Evolutionary conservation across 495 filamentous ascomycete genomes (phyloP), one percentile per base, ranked within the genome.

Genomic region (Collariella sp.): DNA sequence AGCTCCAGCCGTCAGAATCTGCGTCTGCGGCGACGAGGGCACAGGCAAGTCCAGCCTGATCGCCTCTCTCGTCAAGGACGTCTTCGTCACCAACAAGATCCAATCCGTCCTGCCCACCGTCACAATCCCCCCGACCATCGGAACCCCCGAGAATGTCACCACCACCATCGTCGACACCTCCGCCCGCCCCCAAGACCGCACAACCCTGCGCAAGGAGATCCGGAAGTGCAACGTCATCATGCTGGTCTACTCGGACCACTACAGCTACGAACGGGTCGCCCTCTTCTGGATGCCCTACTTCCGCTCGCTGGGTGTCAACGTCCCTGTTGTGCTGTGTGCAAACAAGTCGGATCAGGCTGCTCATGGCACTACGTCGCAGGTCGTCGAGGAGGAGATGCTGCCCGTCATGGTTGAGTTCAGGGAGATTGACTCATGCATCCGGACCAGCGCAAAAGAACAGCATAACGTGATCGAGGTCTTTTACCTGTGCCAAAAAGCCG

Each of bases 341-440:
- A 97, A 96, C 75, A 98, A 98, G 70, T 86, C 89, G 18, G 93
- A 98, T 62, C 78, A 96, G 34, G 79, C 80, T 7, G 76, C 77
- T 16, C 59, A 63, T 22, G 76, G 76, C 20, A 83, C 73, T 48
- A 88, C 86, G 46, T 74, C 86, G 1, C 86, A 94, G 65, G 86
- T 96, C 12, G 79, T 95, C 11, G 86, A 91, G 62, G 91, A 96
- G 64, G 93, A 98, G 73, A 98, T 98, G 94, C 74, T 98, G 46
- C 94, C 93, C 3, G 83, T 97, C 59, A 97, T 98, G 93, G 82
- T 86, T 40, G 93, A 98, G 69, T 98, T 97, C 76, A 93, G 96
- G 67, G 93, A 98, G 70, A 96, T 98, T 44, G 93, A 98, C 62
- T 94, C 90, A 1, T 96, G 93, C 68, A 96, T 98, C 66, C 81